phyloP scores from a whole-genome alignment of 768 basidiomycete genomes.

The Boletus subcaerulescens region DNA sequence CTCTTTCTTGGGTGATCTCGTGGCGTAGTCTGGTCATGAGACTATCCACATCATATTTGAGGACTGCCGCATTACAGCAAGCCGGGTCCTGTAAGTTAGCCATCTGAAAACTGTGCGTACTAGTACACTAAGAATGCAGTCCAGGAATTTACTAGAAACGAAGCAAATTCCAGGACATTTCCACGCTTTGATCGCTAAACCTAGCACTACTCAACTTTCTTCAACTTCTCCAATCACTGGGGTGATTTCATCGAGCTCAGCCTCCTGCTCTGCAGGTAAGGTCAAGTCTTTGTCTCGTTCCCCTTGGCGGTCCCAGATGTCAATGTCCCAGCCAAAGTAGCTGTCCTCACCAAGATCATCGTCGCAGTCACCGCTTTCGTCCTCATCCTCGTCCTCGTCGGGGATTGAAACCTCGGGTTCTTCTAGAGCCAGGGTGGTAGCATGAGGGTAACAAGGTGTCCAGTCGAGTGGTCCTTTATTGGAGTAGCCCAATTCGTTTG shows the following conservation, averaged over 20 bases:
- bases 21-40: no score
- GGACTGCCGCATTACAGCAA: no score
- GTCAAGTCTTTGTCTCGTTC: conserved; percentile 3
- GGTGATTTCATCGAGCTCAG: background rate
- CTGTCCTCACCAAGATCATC: background rate
- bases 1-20: no score
- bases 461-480: conserved; percentile 1
- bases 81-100: no score
- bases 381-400: background rate
- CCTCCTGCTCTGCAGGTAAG: background rate
- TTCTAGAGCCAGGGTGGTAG: background rate
- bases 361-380: background rate
- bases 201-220: background rate
- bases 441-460: background rate
- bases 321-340: conserved; percentile 1
- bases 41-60: no score
- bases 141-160: no score
- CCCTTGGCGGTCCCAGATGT: background rate
- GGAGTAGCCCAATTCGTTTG: background rate
- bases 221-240: conserved; percentile 1
- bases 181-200: no score
- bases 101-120: no score
- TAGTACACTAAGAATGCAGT: no score
- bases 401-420: background rate
- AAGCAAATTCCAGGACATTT: no score